A percentile compares a stretch with the other conserved stretches of the same genome.
Conservation (phyloP, 495 filamentous ascomycete species). For the Aspergillus ellipticus region DNA sequence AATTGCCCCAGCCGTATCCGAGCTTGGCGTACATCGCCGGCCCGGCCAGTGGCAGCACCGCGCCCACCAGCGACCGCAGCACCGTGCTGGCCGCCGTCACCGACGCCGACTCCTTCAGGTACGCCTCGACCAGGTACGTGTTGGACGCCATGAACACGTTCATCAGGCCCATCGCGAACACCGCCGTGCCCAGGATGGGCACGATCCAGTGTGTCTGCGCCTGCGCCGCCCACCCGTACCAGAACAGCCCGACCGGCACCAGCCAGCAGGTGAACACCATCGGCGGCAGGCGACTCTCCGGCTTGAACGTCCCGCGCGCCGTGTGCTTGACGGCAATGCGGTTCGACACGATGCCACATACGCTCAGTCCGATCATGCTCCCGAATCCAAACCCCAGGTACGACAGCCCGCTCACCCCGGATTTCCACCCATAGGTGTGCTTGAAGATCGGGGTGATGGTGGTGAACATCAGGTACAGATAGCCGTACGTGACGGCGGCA, state of each 20-base stretch:
- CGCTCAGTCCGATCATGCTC: neutral
- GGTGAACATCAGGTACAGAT: constrained; percentile 5
- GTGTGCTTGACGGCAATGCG: neutral
- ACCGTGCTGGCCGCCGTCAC: constrained; percentile 60
- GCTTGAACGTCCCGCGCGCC: neutral
- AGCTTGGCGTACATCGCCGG: constrained; percentile 40
- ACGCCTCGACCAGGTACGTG: constrained; percentile 65
- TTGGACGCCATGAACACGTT: constrained; percentile 24
- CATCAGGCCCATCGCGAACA: neutral
- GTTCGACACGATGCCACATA: neutral
- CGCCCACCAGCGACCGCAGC: constrained; percentile 58
- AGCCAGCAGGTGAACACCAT: neutral
- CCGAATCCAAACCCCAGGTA: neutral
- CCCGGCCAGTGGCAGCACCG: constrained; percentile 45
- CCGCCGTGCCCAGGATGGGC: neutral
- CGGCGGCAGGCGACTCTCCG: neutral
- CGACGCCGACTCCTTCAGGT: constrained; percentile 62
- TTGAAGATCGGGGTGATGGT: neutral
- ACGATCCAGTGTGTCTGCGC: neutral
- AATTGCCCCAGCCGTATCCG: constrained; percentile 44
- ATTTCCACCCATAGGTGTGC: neutral
- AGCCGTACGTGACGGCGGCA: neutral
- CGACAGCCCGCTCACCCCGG: neutral
- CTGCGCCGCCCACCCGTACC: constrained; percentile 5
- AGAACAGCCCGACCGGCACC: constrained; percentile 1